Percentiles rank a stretch among this genome's conserved stretches.
phyloP scores from a whole-genome alignment of 2,329 filamentous ascomycete genomes.

The Sporothrix pseudoabietina region DNA sequence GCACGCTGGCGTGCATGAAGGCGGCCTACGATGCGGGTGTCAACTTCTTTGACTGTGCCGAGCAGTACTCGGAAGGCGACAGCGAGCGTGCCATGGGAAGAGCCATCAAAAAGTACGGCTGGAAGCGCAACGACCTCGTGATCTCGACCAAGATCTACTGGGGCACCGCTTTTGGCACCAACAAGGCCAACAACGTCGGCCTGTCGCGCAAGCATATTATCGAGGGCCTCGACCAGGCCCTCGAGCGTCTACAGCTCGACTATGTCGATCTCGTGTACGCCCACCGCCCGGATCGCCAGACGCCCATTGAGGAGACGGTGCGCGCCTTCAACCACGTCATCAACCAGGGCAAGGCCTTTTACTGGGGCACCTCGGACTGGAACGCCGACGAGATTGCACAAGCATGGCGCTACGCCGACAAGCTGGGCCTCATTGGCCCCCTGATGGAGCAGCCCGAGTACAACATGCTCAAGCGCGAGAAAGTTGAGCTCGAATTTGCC shows the following conservation, averaged over 20 bases:
- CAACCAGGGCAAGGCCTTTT: slow-evolving; percentile 68
- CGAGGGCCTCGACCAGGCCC: slow-evolving; percentile 59
- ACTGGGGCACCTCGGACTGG: slow-evolving; percentile 75
- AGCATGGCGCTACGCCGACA: slow-evolving; percentile 63
- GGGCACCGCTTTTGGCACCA: slow-evolving; percentile 62
- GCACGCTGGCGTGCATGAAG: slow-evolving; percentile 54
- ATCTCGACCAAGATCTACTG: slow-evolving; percentile 66
- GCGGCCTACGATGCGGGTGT: slow-evolving; percentile 61
- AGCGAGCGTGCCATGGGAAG: slow-evolving; percentile 66
- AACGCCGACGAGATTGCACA: slow-evolving; percentile 66
- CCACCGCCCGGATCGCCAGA: slow-evolving; percentile 61
- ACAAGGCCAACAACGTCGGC: slow-evolving; percentile 55
- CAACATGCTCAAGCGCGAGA: slow-evolving; percentile 61
- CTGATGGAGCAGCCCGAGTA: slow-evolving; percentile 70
- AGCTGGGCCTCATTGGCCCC: slow-evolving; percentile 63
- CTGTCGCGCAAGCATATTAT: slow-evolving; percentile 55
- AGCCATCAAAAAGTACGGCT: slow-evolving; percentile 61
- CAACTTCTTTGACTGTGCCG: slow-evolving; percentile 66
- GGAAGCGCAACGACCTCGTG: slow-evolving; percentile 64
- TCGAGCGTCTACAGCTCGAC: slow-evolving; percentile 60
- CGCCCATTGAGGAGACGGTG: slow-evolving; percentile 65
- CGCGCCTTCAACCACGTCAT: slow-evolving; percentile 53
- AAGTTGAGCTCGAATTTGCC: slow-evolving; percentile 57
- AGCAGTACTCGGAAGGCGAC: slow-evolving; percentile 60
- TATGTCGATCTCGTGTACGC: slow-evolving; percentile 69